A percentile compares a stretch with the other conserved stretches of the same genome.
phyloP scores from a whole-genome alignment of 2,329 filamentous ascomycete species.

The Blumeria hordei region DNA sequence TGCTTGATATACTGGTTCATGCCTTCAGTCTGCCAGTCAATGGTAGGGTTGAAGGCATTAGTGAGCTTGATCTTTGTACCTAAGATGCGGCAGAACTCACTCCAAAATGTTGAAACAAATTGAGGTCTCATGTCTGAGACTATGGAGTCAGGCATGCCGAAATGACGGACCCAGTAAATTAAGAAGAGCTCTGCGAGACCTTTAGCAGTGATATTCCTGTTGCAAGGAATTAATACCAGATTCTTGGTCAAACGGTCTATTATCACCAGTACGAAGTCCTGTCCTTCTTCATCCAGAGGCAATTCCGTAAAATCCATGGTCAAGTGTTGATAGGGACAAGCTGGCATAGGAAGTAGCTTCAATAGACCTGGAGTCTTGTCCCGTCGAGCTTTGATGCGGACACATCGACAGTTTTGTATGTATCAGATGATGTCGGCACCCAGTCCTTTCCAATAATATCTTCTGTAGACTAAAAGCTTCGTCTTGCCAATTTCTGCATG shows the following conservation, averaged over 20 bases:
- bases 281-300: not conserved
- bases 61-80: not conserved
- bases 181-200: not conserved
- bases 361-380: not conserved
- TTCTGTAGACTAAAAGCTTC: too few species aligned
- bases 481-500: too few species aligned
- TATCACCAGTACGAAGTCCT: not conserved
- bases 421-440: too few species aligned
- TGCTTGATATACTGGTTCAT: not conserved
- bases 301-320: not conserved
- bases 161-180: not conserved
- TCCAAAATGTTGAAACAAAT: not conserved
- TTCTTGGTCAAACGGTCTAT: not conserved
- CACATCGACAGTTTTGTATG: too few species aligned
- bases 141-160: not conserved
- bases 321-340: not conserved
- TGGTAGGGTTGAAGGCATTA: not conserved
- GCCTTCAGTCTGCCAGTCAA: not conserved
- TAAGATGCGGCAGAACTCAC: not conserved
- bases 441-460: too few species aligned
- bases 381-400: too few species aligned
- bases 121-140: not conserved
- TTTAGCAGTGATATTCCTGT: not conserved
- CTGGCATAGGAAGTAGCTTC: not conserved
- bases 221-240: not conserved